Base-by-base conservation (phyloP, 2,329 filamentous ascomycete genomes). In the Pyricularia pennisetigena region DNA sequence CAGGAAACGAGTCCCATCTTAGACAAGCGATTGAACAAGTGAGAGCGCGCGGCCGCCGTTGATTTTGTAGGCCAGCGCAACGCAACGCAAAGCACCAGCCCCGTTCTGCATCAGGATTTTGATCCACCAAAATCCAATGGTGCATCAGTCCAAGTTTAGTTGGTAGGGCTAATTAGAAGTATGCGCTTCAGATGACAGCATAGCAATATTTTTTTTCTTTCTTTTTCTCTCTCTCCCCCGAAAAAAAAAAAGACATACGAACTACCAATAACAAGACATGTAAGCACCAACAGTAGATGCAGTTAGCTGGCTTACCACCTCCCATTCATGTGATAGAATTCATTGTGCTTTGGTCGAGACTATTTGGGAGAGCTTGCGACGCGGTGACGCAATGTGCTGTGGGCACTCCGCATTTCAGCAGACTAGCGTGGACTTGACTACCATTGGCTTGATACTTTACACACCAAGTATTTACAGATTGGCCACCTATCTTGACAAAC, bases 61-160 rank as follows among this genome's bases (percentile, higher is more conserved):
- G 41, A 49, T 49, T 49, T 49, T 49, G 41, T n/a, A n/a, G 41
- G 20, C n/a, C 20, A 49, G 20, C 41, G 41, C 41, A 49, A 49
- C 41, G 41, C 41, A 49, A n/a, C 41, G 20, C 4, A 5, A 32
- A 4, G 9, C 41, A 79, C 74, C 32, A n/a, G 41, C 41, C 41
- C 41, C 20, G 20, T 49, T n/a, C 20, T 49, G 41, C 41, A n/a
- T 49, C 41, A 49, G 20, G 41, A n/a, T 49, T 35, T 49, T 49
- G 41, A 49, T 49, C 41, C 41, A 49, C 41, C 41, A n/a, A 49
- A 49, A 49, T 49, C 41, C 20, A 16, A 49, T n/a, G 20, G 41
- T 49, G 41, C 41, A 49, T n/a, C 20, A 49, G 41, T n/a, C 16
- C 16, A n/a, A 49, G 41, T n/a, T 4, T 4, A n/a, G 7, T n/a